Evolutionary conservation across 2,329 filamentous ascomycete genomes (phyloP), one percentile per base, ranked within the genome.

Genomic region (Endocalyx cinctus): DNA sequence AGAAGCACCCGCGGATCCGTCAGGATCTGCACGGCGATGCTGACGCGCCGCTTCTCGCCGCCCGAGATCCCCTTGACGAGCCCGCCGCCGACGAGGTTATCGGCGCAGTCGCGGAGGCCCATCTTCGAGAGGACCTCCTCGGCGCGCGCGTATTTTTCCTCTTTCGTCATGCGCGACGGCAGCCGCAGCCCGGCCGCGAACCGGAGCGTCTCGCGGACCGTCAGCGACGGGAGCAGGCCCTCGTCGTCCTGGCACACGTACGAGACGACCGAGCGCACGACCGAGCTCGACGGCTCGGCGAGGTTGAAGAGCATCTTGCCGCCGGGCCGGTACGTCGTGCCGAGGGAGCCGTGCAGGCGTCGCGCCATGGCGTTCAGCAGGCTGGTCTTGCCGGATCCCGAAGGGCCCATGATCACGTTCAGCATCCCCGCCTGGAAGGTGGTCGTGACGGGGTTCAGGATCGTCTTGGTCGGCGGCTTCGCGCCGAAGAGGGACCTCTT

Each of bases 241-340:
- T 87, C 82, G 36, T 88, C 84, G 38, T 87, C 83, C 44, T 88
- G 84, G 15, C 81, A 85, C 6, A 88, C 84, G 41, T 86, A 88
- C 0, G 83, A 87, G 26, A 80, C 83, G 0, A 87, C 72, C 0
- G 82, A 84, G 18, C 80, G 71, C 20, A 88, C 70, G 4, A 88
- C 83, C 0, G 76, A 72, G 31, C 78, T 70, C 0, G 82, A 83
- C 0, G 84, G 84, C 2, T 72, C 60, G 1, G 82, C 74, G 0
- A 75, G 78, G 45, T 89, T 88, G 53, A 87, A 86, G 0, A 72
- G 70, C 54, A 89, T 72, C 28, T 67, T 70, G 0, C 84, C 84
- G 5, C 65, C 67, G 3, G 74, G 64, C 5, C 62, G 66, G 48
- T 88, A 88, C 35, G 68, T 70, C 0, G 79, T 85, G 2, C 70